A percentile compares a stretch with the other conserved stretches of the same genome.
phyloP scores from a whole-genome alignment of 352 stramenopile species.

The Phytophthora citricola region DNA sequence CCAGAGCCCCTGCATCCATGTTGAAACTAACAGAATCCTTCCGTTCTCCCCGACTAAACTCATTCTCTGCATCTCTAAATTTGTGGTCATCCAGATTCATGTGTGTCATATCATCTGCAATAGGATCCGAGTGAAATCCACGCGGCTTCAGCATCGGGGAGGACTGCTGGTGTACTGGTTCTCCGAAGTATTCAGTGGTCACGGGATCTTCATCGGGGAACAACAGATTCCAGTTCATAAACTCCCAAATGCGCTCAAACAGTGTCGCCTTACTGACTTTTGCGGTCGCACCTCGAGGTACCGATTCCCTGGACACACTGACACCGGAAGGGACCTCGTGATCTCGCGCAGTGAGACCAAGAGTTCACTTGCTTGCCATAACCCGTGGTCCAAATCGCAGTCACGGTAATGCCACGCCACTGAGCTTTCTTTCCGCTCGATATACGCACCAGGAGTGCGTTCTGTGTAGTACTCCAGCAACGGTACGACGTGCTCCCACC shows the following conservation, averaged over 20 bases:
- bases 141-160: slow-evolving; percentile 63
- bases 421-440: slow-evolving; percentile 87
- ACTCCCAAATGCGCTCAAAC: slow-evolving; percentile 87
- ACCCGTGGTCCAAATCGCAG: slow-evolving; percentile 85
- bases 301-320: slow-evolving; percentile 77
- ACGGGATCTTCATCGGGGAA: slow-evolving; percentile 74
- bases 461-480: slow-evolving; percentile 88
- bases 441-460: slow-evolving; percentile 82
- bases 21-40: slow-evolving; percentile 31
- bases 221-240: slow-evolving; percentile 76
- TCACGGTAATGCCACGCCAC: slow-evolving; percentile 92
- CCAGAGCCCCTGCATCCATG: slow-evolving; percentile 13
- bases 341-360: slow-evolving; percentile 80
- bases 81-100: slow-evolving; percentile 18
- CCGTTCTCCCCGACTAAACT: slow-evolving; percentile 13
- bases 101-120: slow-evolving; percentile 15
- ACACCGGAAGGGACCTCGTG: slow-evolving; percentile 72
- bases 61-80: slow-evolving; percentile 14
- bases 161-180: slow-evolving; percentile 45
- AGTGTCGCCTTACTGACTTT: slow-evolving; percentile 81
- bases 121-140: slow-evolving; percentile 25
- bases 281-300: slow-evolving; percentile 81
- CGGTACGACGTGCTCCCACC: slow-evolving; percentile 82
- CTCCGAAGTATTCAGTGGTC: slow-evolving; percentile 77
- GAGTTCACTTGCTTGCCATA: slow-evolving; percentile 92